Evolutionary conservation across 1,284 basidiomycete species (phyloP).

Genomic region (Hypsizygus ulmarius): DNA sequence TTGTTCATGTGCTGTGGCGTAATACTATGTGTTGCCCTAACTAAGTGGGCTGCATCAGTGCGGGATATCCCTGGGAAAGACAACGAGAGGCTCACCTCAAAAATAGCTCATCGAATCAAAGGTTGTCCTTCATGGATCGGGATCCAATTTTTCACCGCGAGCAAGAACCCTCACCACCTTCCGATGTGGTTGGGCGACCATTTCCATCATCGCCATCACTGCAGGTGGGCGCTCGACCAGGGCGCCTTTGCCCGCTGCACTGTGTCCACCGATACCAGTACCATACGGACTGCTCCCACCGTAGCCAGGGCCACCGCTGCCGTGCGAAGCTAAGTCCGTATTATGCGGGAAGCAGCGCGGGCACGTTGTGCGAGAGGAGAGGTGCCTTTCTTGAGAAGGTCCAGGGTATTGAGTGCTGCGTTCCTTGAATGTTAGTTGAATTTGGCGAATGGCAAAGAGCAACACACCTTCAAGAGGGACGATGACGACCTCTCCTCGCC

Average conservation of each 20-base stretch:
- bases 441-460: slow-evolving; percentile 1
- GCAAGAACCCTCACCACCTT: slow-evolving; percentile 74
- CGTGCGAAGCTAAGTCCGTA: slow-evolving; percentile 19
- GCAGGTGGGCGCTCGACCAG: slow-evolving; percentile 71
- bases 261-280: slow-evolving; percentile 15
- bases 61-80: too few relatives aligned
- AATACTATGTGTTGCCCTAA: too few relatives aligned
- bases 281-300: slow-evolving; percentile 1
- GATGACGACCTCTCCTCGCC: slow-evolving; percentile 68
- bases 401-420: slow-evolving; percentile 86
- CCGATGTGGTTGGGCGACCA: slow-evolving; percentile 56
- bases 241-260: slow-evolving; percentile 20
- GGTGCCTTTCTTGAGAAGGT: slow-evolving; percentile 89
- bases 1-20: too few relatives aligned
- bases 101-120: too few relatives aligned
- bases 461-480: slow-evolving; percentile 83
- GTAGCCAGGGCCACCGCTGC: slow-evolving; percentile 19
- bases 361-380: slow-evolving; percentile 77
- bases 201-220: slow-evolving; percentile 73
- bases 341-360: slow-evolving; percentile 73
- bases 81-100: too few relatives aligned
- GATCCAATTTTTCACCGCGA: slow-evolving; percentile 75
- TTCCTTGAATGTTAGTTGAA: slow-evolving; percentile 6
- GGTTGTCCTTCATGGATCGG: slow-evolving; percentile 27
- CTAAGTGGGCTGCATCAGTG: too few relatives aligned